These are phyloP conservation scores for Leccinum pseudoinsigne DNA, from an alignment of 1,284 basidiomycete genomes.

Conservation along the genomic window DNA sequence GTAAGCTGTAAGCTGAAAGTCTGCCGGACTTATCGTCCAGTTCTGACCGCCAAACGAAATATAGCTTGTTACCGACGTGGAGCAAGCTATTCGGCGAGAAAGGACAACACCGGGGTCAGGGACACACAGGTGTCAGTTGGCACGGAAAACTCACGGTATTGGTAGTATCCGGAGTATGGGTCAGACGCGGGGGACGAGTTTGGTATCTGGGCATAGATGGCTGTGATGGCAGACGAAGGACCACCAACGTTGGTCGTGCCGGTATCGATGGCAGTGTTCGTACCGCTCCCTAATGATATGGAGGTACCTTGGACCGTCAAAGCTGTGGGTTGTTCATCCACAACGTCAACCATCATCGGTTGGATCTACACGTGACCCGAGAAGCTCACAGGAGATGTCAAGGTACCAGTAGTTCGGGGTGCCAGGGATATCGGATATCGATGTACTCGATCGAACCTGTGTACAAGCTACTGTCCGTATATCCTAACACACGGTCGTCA, in stretches of 20 bases:
- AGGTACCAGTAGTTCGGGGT: constrained; percentile 22
- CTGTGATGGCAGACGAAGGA: constrained; percentile 31
- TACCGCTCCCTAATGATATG: constrained; percentile 21
- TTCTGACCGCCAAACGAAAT: constrained; percentile 47
- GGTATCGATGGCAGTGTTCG: constrained; percentile 42
- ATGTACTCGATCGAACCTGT: constrained; percentile 40
- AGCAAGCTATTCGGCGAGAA: constrained; percentile 19
- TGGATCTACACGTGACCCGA: background rate
- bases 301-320: constrained; percentile 32
- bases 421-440: constrained; percentile 24
- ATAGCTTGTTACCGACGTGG: constrained; percentile 19
- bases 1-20: constrained; percentile 43
- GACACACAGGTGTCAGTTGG: background rate
- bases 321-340: constrained; percentile 15
- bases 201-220: constrained; percentile 41
- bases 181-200: constrained; percentile 27
- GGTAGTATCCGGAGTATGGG: constrained; percentile 33
- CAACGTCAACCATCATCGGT: constrained; percentile 1
- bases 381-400: constrained; percentile 25
- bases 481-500: constrained; percentile 33
- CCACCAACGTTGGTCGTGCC: constrained; percentile 44
- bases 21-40: constrained; percentile 45
- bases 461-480: constrained; percentile 40
- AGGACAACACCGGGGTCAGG: background rate
- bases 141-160: constrained; percentile 24